These are phyloP conservation scores for Fusarium phyllophilum DNA, from an alignment of 2,329 filamentous ascomycete species.

Conservation along the genomic window DNA sequence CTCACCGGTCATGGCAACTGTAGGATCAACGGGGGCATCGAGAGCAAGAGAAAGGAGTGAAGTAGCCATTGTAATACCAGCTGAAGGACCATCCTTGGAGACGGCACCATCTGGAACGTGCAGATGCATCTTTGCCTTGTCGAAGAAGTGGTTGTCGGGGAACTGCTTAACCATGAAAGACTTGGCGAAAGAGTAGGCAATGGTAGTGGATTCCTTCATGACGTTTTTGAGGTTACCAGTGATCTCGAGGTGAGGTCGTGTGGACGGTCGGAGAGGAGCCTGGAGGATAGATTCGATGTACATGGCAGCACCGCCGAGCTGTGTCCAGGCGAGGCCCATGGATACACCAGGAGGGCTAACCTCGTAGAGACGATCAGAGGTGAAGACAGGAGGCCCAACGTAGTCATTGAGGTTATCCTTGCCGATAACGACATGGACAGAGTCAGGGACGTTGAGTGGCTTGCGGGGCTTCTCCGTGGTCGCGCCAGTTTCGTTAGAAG, in stretches of 20 bases:
- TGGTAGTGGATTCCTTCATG: slow-evolving; percentile 97
- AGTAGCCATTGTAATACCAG: slow-evolving; percentile 98
- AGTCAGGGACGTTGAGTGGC: slow-evolving; percentile 84
- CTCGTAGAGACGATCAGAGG: slow-evolving; percentile 94
- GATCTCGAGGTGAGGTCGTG: slow-evolving; percentile 83
- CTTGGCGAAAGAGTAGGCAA: slow-evolving; percentile 97
- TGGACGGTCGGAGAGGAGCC: slow-evolving; percentile 77
- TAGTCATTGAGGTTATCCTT: slow-evolving; percentile 96
- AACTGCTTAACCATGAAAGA: slow-evolving; percentile 85
- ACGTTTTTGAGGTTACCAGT: slow-evolving; percentile 95
- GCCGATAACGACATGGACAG: slow-evolving; percentile 84
- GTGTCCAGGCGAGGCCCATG: slow-evolving; percentile 98
- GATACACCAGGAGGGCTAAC: slow-evolving; percentile 91
- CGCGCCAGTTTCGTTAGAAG: slow-evolving; percentile 49
- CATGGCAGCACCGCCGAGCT: slow-evolving; percentile 93
- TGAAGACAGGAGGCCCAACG: slow-evolving; percentile 95
- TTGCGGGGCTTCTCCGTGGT: slow-evolving; percentile 75
- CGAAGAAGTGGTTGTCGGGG: slow-evolving; percentile 93
- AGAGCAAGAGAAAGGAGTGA: slow-evolving; percentile 87
- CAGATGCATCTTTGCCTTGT: slow-evolving; percentile 92
- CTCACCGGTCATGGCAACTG: slow-evolving; percentile 97
- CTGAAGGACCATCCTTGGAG: slow-evolving; percentile 91
- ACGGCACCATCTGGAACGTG: slow-evolving; percentile 98
- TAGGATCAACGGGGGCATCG: slow-evolving; percentile 80
- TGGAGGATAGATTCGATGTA: slow-evolving; percentile 98